phyloP scores from a whole-genome alignment of 2,329 filamentous ascomycete genomes.

The Curvularia lunata region DNA sequence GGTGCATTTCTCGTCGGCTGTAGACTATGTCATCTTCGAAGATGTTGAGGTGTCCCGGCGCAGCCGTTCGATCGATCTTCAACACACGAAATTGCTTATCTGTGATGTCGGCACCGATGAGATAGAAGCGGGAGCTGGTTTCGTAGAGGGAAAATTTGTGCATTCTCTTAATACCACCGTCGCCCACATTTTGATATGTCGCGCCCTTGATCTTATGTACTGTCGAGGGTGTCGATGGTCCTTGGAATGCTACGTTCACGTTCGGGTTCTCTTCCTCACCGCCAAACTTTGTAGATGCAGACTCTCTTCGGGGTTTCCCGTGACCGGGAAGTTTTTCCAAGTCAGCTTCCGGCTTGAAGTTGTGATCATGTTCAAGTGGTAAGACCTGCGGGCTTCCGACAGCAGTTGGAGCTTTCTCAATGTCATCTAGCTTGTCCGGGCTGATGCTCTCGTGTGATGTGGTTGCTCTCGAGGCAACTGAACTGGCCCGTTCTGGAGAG shows the following conservation, averaged over 20 bases:
- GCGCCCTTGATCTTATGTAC: conserved; percentile 48
- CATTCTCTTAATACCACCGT: conserved; percentile 65
- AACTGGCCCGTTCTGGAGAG: conserved; percentile 33
- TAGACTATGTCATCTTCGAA: conserved; percentile 96
- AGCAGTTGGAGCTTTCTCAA: conserved; percentile 36
- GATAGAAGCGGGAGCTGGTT: conserved; percentile 89
- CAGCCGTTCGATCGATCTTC: conserved; percentile 90
- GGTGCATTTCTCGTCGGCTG: conserved; percentile 87
- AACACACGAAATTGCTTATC: conserved; percentile 89
- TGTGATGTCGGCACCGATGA: conserved; percentile 89
- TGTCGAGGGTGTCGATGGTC: conserved; percentile 48
- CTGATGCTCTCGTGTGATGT: conserved; percentile 35
- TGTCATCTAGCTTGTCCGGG: conserved; percentile 35
- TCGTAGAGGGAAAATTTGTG: conserved; percentile 98
- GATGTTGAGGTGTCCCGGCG: conserved; percentile 78
- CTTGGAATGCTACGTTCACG: conserved; percentile 48
- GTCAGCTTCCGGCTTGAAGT: conserved; percentile 43
- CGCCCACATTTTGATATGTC: conserved; percentile 52
- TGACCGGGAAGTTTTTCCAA: conserved; percentile 36
- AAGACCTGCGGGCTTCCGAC: conserved; percentile 32
- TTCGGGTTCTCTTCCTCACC: conserved; percentile 53
- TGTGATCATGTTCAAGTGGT: conserved; percentile 34
- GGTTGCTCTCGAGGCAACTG: conserved; percentile 29
- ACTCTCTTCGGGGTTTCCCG: conserved; percentile 38
- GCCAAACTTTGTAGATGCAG: conserved; percentile 45